A percentile compares a stretch with the other conserved stretches of the same genome.
These are phyloP conservation scores for Paramecium tetraurelia DNA, from an alignment of 73 alveolate genomes.

Conservation along the genomic window DNA sequence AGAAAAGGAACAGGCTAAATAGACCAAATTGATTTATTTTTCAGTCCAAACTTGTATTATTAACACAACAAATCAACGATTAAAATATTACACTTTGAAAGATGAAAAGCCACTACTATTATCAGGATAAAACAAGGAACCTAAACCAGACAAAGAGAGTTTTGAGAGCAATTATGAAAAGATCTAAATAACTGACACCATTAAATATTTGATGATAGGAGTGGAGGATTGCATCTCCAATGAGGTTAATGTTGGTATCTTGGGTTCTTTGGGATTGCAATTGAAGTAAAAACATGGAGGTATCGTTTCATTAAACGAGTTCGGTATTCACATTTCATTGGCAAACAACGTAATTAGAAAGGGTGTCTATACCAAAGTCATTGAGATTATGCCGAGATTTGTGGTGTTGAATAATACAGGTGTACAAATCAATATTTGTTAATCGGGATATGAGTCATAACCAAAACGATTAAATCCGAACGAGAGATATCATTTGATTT, in stretches of 20 bases:
- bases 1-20: neutral
- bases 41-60: neutral
- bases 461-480: neutral
- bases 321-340: constrained; percentile 25
- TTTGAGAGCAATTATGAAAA: constrained; percentile 13
- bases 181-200: neutral
- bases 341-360: neutral
- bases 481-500: neutral
- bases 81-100: neutral
- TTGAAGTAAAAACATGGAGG: constrained; percentile 4
- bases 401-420: neutral
- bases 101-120: neutral
- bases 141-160: neutral
- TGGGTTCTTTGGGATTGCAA: constrained; percentile 1
- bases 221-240: neutral
- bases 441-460: constrained; percentile 11
- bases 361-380: constrained; percentile 30
- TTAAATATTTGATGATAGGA: constrained; percentile 13
- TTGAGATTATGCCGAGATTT: constrained; percentile 45
- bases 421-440: neutral
- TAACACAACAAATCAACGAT: neutral
- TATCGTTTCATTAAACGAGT: neutral
- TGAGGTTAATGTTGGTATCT: constrained; percentile 19
- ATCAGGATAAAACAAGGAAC: neutral
- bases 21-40: neutral